Evolutionary conservation across 78 protist genomes (phyloP).

Genomic region (Paulinella micropora): DNA sequence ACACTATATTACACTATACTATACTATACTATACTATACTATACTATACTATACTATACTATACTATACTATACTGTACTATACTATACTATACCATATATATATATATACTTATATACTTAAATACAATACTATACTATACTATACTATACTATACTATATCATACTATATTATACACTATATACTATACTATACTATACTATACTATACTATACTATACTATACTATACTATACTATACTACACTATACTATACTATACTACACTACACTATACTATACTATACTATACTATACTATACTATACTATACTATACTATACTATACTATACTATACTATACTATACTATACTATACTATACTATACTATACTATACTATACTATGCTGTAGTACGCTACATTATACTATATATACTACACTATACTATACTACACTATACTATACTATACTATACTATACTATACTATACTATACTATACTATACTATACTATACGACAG

Average conservation of each 20-base stretch:
- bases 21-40: too few species aligned
- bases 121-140: background rate
- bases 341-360: background rate
- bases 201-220: background rate
- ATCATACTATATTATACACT: background rate
- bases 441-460: background rate
- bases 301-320: background rate
- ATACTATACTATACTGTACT: too few species aligned
- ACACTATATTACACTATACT: too few species aligned
- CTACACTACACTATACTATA: background rate
- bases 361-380: background rate
- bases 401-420: background rate
- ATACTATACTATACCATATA: too few species aligned
- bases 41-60: too few species aligned
- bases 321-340: background rate
- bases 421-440: background rate
- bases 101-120: background rate
- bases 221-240: background rate
- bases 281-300: background rate
- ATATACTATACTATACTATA: background rate
- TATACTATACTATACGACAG: background rate
- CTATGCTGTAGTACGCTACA: background rate
- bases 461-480: background rate
- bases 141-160: background rate
- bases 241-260: background rate